Evolutionary conservation across 805 yeast species (phyloP).

Genomic region (Candida patagonica): DNA sequence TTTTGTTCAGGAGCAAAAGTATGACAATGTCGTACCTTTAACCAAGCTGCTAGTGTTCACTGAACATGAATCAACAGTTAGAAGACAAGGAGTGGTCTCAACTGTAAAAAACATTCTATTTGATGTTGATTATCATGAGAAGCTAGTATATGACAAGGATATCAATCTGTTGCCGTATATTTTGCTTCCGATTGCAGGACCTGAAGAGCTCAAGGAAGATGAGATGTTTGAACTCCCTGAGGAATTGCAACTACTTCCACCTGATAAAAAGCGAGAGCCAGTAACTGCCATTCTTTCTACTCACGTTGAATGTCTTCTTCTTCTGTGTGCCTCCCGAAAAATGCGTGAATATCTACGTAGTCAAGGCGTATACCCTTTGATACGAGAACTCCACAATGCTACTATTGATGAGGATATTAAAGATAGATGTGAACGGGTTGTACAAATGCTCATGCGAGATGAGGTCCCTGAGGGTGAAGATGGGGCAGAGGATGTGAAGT

Average conservation of each 20-base stretch:
- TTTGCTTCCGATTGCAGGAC: slow-evolving; percentile 72
- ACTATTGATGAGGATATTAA: slow-evolving; percentile 37
- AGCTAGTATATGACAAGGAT: slow-evolving; percentile 47
- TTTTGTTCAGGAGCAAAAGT: slow-evolving; percentile 60
- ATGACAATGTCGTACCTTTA: slow-evolving; percentile 69
- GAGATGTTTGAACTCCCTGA: slow-evolving; percentile 85
- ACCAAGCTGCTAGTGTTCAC: slow-evolving; percentile 79
- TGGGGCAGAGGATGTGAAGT: slow-evolving; percentile 9
- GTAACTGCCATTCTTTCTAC: slow-evolving; percentile 48
- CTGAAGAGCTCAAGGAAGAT: slow-evolving; percentile 66
- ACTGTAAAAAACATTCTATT: slow-evolving; percentile 85
- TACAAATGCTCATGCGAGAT: slow-evolving; percentile 88
- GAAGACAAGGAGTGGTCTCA: slow-evolving; percentile 90
- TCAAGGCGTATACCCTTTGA: slow-evolving; percentile 76
- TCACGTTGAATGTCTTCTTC: slow-evolving; percentile 70
- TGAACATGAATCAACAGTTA: slow-evolving; percentile 60
- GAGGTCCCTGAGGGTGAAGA: slow-evolving; percentile 37
- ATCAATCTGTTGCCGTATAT: slow-evolving; percentile 76
- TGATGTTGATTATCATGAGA: slow-evolving; percentile 60
- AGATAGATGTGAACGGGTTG: slow-evolving; percentile 74
- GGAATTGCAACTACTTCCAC: slow-evolving; percentile 69
- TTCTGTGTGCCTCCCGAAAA: slow-evolving; percentile 65
- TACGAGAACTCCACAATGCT: slow-evolving; percentile 73
- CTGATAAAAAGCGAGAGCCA: slow-evolving; percentile 72
- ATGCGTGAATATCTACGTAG: slow-evolving; percentile 70